These are phyloP conservation scores for Fusarium nisikadoi DNA, from an alignment of 2,329 filamentous ascomycete species.

Conservation along the genomic window DNA sequence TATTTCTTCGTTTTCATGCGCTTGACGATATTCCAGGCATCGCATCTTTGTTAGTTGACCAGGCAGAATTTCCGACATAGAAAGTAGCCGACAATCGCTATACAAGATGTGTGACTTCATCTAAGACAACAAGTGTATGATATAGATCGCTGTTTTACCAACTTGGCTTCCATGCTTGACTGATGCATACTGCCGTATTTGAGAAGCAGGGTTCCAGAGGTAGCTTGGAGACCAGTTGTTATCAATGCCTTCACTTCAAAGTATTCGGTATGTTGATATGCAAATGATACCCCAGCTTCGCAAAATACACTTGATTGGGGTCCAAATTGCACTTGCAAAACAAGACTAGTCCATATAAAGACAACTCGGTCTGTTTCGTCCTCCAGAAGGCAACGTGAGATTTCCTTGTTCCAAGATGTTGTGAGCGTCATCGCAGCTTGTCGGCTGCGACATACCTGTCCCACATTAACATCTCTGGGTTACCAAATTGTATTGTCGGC, in stretches of 20 bases:
- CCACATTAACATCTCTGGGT: slow-evolving; percentile 31
- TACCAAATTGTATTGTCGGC: slow-evolving; percentile 25
- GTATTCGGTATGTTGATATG: slow-evolving; percentile 5
- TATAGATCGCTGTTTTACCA: slow-evolving; percentile 33
- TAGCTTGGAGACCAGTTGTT: neutral
- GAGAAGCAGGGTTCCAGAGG: slow-evolving; percentile 32
- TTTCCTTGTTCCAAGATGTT: slow-evolving; percentile 21
- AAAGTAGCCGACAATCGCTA: slow-evolving; percentile 10
- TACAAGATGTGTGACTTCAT: slow-evolving; percentile 38
- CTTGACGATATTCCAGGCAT: neutral
- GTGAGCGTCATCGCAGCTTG: slow-evolving; percentile 30
- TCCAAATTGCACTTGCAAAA: slow-evolving; percentile 42
- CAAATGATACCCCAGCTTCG: slow-evolving; percentile 29
- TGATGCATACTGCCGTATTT: slow-evolving; percentile 33
- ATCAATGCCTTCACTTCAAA: slow-evolving; percentile 25
- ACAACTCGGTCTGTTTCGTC: slow-evolving; percentile 15
- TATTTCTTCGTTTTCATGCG: neutral
- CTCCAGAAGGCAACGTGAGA: slow-evolving; percentile 16
- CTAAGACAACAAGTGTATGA: slow-evolving; percentile 36
- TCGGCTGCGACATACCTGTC: slow-evolving; percentile 37
- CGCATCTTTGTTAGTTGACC: neutral
- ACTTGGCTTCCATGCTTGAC: slow-evolving; percentile 32
- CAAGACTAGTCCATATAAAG: slow-evolving; percentile 32
- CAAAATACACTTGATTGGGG: slow-evolving; percentile 40
- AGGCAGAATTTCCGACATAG: neutral